These are phyloP conservation scores for Parasarocladium wereldwijsianum DNA, from an alignment of 2,329 filamentous ascomycete species.

Conservation along the genomic window DNA sequence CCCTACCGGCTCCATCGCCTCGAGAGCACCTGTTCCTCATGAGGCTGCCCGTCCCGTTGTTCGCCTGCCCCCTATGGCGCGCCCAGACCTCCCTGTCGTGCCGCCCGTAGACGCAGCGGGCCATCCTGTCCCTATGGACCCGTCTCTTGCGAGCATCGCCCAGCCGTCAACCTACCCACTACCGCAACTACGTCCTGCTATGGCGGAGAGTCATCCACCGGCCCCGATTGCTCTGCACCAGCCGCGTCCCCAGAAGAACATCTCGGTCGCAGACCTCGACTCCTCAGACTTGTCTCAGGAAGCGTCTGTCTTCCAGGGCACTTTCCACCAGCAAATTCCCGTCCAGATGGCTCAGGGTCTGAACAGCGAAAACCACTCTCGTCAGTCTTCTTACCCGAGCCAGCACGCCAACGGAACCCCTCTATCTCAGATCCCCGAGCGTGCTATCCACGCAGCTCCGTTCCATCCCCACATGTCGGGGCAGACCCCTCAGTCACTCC, in stretches of 20 bases:
- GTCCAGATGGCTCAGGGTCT: slow-evolving; percentile 48
- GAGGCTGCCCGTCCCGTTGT: slow-evolving; percentile 62
- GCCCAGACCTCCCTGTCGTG: slow-evolving; percentile 10
- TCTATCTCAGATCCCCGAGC: slow-evolving; percentile 81
- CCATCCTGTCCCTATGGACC: not conserved
- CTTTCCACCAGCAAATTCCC: slow-evolving; percentile 92
- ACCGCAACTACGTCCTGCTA: slow-evolving; percentile 41
- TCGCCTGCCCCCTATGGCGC: slow-evolving; percentile 55
- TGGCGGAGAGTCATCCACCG: slow-evolving; percentile 38
- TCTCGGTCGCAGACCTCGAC: slow-evolving; percentile 87
- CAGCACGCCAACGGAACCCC: slow-evolving; percentile 65
- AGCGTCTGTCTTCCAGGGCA: slow-evolving; percentile 71
- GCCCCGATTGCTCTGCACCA: slow-evolving; percentile 68
- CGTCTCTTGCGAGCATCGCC: slow-evolving; percentile 17
- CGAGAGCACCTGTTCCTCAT: slow-evolving; percentile 45
- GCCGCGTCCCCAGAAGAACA: slow-evolving; percentile 83
- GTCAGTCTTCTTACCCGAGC: slow-evolving; percentile 54
- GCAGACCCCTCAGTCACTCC: slow-evolving; percentile 24
- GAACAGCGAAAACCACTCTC: slow-evolving; percentile 45
- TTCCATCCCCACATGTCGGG: slow-evolving; percentile 67
- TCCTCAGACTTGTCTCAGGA: slow-evolving; percentile 48
- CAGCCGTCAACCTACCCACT: slow-evolving; percentile 44
- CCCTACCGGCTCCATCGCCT: slow-evolving; percentile 64
- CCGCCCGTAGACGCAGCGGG: not conserved
- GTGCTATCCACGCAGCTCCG: slow-evolving; percentile 76